Conservation (phyloP, 306 rosid genomes). For the Cucurbita ficifolia region DNA sequence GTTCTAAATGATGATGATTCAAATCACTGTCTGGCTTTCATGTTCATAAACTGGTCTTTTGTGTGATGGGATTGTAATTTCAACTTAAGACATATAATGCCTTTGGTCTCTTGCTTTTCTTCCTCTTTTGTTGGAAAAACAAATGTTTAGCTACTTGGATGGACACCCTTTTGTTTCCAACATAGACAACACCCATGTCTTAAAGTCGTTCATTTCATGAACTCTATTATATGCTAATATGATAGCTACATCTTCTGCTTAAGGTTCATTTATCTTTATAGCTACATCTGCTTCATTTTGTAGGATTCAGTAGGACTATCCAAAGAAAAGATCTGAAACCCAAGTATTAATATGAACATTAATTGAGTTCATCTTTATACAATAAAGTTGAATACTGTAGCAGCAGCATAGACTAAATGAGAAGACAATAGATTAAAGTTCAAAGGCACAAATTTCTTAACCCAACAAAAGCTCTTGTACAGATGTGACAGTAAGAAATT, state of each 20-base stretch:
- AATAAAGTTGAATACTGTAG: too few species aligned
- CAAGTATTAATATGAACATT: not conserved
- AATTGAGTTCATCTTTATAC: too few species aligned
- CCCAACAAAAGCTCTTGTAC: not conserved
- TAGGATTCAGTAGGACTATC: not conserved
- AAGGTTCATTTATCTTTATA: not conserved
- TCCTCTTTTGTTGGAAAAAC: not conserved
- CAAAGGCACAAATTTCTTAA: not conserved
- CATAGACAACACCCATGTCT: not conserved
- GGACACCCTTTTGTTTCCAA: not conserved
- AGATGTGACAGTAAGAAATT: not conserved
- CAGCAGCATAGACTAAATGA: too few species aligned
- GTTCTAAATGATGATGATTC: conserved; percentile 78
- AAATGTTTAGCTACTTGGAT: not conserved
- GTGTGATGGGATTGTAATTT: conserved; percentile 25
- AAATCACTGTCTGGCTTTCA: conserved; percentile 85
- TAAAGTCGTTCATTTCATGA: not conserved
- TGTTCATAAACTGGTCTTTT: conserved; percentile 94
- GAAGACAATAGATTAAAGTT: not conserved
- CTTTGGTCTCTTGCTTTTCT: not conserved
- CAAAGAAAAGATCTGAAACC: not conserved
- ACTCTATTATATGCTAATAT: not conserved
- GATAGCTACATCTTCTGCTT: not conserved
- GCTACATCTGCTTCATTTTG: not conserved
- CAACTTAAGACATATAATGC: conserved; percentile 3